phyloP scores from a whole-genome alignment of 441 rosid species.

The Isatis lusitanica region DNA sequence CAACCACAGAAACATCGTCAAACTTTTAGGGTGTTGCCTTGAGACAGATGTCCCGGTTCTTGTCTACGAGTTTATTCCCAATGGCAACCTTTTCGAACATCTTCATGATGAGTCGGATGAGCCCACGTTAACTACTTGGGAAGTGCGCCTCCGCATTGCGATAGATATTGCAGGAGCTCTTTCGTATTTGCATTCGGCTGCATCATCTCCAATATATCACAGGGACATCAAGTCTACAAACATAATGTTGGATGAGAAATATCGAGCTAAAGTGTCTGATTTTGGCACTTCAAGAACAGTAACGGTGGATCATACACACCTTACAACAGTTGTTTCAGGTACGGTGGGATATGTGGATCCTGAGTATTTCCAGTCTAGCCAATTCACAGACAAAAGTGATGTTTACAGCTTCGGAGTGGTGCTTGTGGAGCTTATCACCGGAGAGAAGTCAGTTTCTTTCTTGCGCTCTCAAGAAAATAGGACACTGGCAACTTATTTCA shows the following conservation, averaged over 20 bases:
- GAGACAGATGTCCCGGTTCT: conserved; percentile 43
- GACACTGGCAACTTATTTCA: conserved; percentile 14
- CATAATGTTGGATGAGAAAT: conserved; percentile 13
- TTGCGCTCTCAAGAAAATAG: neutral
- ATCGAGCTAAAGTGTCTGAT: neutral
- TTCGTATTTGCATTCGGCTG: conserved; percentile 9
- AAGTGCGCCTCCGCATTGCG: conserved; percentile 17
- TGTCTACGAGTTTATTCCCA: conserved; percentile 34
- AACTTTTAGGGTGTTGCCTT: conserved; percentile 42
- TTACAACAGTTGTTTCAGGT: conserved; percentile 2
- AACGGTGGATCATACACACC: neutral
- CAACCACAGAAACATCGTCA: conserved; percentile 32
- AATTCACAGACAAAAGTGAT: conserved; percentile 61
- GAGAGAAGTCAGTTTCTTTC: neutral
- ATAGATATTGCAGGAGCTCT: conserved; percentile 22
- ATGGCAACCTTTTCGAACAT: conserved; percentile 12
- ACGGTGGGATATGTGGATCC: neutral
- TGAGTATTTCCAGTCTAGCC: conserved; percentile 33
- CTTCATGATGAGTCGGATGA: conserved; percentile 5
- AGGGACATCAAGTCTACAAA: conserved; percentile 17
- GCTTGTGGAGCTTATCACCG: neutral
- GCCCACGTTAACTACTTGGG: neutral
- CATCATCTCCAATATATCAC: conserved; percentile 12
- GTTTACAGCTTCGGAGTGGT: conserved; percentile 6
- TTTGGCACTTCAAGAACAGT: conserved; percentile 13